A percentile compares a stretch with the other conserved stretches of the same genome.
Conservation (phyloP, 139 green algal species). For the Raphidocelis subcapitata region DNA sequence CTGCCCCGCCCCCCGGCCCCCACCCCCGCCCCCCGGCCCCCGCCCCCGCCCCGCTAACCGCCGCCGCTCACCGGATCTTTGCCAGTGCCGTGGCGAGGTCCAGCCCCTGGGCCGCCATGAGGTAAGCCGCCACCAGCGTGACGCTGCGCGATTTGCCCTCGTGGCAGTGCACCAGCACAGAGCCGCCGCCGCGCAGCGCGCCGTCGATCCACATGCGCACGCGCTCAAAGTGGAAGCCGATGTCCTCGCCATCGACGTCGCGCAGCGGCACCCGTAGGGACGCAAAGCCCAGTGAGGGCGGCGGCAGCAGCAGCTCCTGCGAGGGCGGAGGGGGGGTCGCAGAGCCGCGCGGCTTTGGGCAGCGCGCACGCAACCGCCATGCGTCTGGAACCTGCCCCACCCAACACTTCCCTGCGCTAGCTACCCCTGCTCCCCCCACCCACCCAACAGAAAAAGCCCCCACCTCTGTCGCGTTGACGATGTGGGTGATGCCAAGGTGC, state of each 20-base stretch:
- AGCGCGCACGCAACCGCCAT: no score
- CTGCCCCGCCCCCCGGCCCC: no score
- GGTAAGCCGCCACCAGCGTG: slow-evolving; percentile 73
- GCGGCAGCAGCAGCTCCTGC: slow-evolving; percentile 53
- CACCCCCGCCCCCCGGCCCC: no score
- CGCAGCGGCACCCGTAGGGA: slow-evolving; percentile 62
- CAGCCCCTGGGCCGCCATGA: slow-evolving; percentile 58
- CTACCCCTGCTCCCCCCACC: no score
- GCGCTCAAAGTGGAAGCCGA: slow-evolving; percentile 58
- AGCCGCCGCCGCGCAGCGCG: slow-evolving; percentile 36
- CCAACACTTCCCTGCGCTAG: no score
- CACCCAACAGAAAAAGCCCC: no score
- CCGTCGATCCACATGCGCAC: slow-evolving; percentile 24
- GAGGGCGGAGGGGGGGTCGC: background rate
- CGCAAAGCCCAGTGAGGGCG: slow-evolving; percentile 33
- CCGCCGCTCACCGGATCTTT: slow-evolving; percentile 33
- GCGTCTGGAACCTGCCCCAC: no score
- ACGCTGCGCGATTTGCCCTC: slow-evolving; percentile 77
- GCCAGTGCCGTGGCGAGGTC: slow-evolving; percentile 60
- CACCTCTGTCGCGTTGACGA: slow-evolving; percentile 85
- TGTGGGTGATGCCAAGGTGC: slow-evolving; percentile 83
- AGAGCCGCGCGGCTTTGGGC: slow-evolving; percentile 2
- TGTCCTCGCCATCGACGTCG: slow-evolving; percentile 81
- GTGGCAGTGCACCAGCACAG: slow-evolving; percentile 89
- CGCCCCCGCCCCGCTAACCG: no score